A percentile compares a stretch with the other conserved stretches of the same genome.
These are phyloP conservation scores for Botrytis cinerea DNA, from an alignment of 2,329 filamentous ascomycete species.

Conservation along the genomic window DNA sequence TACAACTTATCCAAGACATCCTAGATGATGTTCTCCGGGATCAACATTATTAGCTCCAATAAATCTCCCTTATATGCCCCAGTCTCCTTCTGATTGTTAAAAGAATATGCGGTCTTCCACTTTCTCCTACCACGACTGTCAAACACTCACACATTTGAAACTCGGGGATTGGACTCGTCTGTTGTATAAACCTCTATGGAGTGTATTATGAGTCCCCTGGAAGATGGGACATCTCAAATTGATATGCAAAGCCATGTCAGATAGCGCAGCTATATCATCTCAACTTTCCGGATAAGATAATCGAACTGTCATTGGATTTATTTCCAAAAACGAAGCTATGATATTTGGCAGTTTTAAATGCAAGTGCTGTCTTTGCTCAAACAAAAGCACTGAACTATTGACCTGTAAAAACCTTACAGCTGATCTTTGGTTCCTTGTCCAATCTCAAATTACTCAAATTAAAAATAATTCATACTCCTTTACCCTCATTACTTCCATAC, in stretches of 20 bases:
- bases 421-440: not conserved
- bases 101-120: fast-evolving
- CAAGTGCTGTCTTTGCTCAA: not conserved
- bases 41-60: not conserved
- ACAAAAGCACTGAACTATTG: not conserved
- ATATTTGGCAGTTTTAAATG: not conserved
- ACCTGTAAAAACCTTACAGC: not conserved
- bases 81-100: not conserved
- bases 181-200: not conserved
- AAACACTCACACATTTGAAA: not conserved
- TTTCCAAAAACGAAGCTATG: not conserved
- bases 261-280: not conserved
- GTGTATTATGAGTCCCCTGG: too few relatives aligned
- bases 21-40: slow-evolving; percentile 45
- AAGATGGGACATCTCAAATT: too few relatives aligned
- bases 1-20: slow-evolving; percentile 63
- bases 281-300: not conserved
- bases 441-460: not conserved
- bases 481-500: not conserved
- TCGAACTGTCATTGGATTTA: not conserved
- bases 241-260: too few relatives aligned
- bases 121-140: not conserved
- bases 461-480: not conserved
- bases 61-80: not conserved
- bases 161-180: not conserved